phyloP scores from a whole-genome alignment of 305 asterid genomes.

The Fraxinus paxiana region DNA sequence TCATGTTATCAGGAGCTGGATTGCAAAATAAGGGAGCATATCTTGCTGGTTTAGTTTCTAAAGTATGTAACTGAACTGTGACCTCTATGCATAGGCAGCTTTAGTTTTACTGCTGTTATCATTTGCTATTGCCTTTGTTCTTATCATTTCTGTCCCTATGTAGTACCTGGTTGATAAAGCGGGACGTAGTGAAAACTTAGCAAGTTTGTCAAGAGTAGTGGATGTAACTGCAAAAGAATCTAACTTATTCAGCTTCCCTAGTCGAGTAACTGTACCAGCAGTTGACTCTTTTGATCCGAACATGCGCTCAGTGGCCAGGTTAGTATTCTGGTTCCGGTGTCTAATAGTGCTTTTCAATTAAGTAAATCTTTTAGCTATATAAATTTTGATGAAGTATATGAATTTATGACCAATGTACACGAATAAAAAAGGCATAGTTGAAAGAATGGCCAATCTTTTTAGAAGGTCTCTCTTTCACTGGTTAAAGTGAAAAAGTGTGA shows the following conservation, averaged over 20 bases:
- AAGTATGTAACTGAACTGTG: constrained; percentile 40
- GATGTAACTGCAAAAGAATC: constrained; percentile 37
- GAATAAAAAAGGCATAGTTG: background rate
- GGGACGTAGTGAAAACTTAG: constrained; percentile 35
- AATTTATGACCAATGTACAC: background rate
- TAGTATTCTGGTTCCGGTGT: constrained; percentile 24
- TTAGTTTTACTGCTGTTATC: constrained; percentile 9
- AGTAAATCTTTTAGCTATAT: background rate
- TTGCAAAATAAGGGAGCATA: constrained; percentile 61
- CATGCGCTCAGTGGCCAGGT: constrained; percentile 43
- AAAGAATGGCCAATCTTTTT: background rate
- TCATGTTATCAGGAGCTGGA: constrained; percentile 77
- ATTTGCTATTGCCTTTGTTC: constrained; percentile 12
- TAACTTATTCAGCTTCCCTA: constrained; percentile 38
- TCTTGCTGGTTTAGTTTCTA: constrained; percentile 66
- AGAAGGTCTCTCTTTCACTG: background rate
- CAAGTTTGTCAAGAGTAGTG: constrained; percentile 40
- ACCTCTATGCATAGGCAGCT: constrained; percentile 18
- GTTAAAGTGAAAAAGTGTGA: background rate
- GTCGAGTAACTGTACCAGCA: constrained; percentile 41
- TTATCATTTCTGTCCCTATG: constrained; percentile 17
- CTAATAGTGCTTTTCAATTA: background rate
- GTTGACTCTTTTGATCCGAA: constrained; percentile 33
- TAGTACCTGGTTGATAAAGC: constrained; percentile 53
- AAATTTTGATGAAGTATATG: background rate